Percentiles rank a stretch among this genome's conserved stretches.
These are phyloP conservation scores for Cornus florida DNA, from an alignment of 148 eudicot genomes.

Conservation along the genomic window DNA sequence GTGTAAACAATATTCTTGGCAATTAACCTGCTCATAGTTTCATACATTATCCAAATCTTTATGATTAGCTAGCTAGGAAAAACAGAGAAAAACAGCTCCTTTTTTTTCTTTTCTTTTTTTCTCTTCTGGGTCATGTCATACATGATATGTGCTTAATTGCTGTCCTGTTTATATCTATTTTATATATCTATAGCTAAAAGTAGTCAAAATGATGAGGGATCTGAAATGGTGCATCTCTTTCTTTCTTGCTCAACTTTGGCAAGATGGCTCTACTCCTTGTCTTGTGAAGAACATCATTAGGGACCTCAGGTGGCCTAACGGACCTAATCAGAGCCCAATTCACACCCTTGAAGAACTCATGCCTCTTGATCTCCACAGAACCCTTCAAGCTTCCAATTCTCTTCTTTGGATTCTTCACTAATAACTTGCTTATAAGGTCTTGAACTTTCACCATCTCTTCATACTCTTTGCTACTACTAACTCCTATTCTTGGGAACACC, in stretches of 20 bases:
- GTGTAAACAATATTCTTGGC: not conserved
- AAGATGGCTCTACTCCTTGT: conserved; percentile 30
- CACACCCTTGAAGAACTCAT: conserved; percentile 80
- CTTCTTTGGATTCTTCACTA: conserved; percentile 76
- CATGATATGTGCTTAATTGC: not conserved
- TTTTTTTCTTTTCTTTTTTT: not conserved
- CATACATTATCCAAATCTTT: conserved; percentile 17
- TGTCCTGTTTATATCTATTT: not conserved
- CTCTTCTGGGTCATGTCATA: not conserved
- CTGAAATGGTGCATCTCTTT: conserved; percentile 70
- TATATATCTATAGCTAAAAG: conserved; percentile 37
- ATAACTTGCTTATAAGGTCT: conserved; percentile 61
- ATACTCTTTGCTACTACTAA: conserved; percentile 48
- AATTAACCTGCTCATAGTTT: not conserved
- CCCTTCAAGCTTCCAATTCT: conserved; percentile 77
- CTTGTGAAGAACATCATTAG: conserved; percentile 45
- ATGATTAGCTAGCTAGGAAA: conserved; percentile 16
- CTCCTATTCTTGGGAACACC: conserved; percentile 50
- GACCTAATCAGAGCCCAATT: conserved; percentile 92
- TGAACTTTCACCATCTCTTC: conserved; percentile 66
- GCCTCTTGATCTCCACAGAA: conserved; percentile 69
- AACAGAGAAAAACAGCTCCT: not conserved
- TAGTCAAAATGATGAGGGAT: conserved; percentile 80
- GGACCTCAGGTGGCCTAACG: conserved; percentile 80
- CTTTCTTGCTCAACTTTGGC: conserved; percentile 68